A percentile compares a stretch with the other conserved stretches of the same genome.
Evolutionary conservation across 2,329 filamentous ascomycete genomes (phyloP).

Genomic region (Plenodomus tracheiphilus): DNA sequence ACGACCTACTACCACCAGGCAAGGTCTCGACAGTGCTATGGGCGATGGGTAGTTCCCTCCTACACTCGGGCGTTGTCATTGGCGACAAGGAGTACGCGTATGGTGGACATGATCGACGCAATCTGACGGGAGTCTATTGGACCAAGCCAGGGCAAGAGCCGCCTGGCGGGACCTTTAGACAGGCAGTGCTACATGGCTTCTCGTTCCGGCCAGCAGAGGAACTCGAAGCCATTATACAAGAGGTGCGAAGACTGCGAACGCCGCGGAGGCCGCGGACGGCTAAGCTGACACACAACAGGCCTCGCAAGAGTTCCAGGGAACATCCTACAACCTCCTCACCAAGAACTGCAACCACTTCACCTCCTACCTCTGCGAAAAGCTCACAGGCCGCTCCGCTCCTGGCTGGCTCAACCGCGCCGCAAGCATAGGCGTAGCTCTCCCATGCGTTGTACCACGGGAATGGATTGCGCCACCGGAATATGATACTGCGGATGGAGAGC

Average conservation of each 20-base stretch:
- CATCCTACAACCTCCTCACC: constrained; percentile 77
- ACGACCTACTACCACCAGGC: constrained; percentile 76
- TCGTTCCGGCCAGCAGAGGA: constrained; percentile 70
- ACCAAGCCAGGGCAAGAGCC: constrained; percentile 72
- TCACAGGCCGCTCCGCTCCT: constrained; percentile 72
- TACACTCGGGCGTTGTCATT: constrained; percentile 83
- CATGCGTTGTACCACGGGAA: constrained; percentile 79
- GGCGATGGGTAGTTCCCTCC: constrained; percentile 74
- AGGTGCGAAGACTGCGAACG: constrained; percentile 27
- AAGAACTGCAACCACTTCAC: constrained; percentile 92
- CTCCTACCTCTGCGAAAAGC: constrained; percentile 70
- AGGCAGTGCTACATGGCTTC: constrained; percentile 77
- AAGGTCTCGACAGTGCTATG: constrained; percentile 76
- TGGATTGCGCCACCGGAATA: constrained; percentile 81
- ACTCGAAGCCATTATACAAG: constrained; percentile 70
- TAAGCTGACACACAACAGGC: constrained; percentile 47
- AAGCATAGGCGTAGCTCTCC: constrained; percentile 77
- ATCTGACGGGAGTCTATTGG: constrained; percentile 80
- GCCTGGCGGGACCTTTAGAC: constrained; percentile 75
- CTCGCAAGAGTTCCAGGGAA: constrained; percentile 73
- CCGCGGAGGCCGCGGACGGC: not conserved
- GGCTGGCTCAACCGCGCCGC: constrained; percentile 81
- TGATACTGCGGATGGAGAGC: constrained; percentile 70
- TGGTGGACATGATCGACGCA: constrained; percentile 73
- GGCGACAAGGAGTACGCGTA: constrained; percentile 82